Evolutionary conservation across 805 yeast species (phyloP).

Genomic region (Metschnikowia amazonensis): DNA sequence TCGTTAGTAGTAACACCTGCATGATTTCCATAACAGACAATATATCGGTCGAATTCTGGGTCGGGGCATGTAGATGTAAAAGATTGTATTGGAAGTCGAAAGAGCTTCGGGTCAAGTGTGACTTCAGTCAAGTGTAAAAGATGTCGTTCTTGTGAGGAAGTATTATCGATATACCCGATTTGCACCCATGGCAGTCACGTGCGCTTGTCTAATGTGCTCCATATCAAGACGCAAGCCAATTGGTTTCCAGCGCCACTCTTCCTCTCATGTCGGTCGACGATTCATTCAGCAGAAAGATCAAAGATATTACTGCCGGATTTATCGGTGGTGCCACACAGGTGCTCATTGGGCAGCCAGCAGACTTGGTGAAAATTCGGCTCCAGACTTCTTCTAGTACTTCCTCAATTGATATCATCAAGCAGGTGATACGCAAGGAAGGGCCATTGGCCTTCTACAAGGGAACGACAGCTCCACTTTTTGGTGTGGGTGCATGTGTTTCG

Average conservation of each 20-base stretch:
- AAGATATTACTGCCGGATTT: constrained; percentile 44
- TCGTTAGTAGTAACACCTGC: constrained; percentile 2
- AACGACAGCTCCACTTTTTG: constrained; percentile 42
- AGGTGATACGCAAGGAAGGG: constrained; percentile 41
- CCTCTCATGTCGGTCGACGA: constrained; percentile 27
- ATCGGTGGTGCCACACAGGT: constrained; percentile 47
- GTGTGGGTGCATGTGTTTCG: constrained; percentile 57
- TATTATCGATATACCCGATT: not conserved
- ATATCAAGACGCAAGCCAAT: constrained; percentile 1
- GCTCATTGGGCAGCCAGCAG: constrained; percentile 46
- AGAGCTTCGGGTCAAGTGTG: not conserved
- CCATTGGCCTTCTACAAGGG: constrained; percentile 43
- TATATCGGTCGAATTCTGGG: not conserved
- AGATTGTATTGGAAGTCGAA: too few relatives aligned
- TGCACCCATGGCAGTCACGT: constrained; percentile 21
- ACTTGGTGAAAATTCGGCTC: constrained; percentile 40
- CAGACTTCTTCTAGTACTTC: constrained; percentile 35
- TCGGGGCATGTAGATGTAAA: too few relatives aligned
- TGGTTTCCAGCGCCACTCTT: not conserved
- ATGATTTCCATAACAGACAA: not conserved
- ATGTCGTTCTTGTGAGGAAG: not conserved
- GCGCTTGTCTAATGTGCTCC: constrained; percentile 14
- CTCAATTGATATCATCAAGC: constrained; percentile 30
- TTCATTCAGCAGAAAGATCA: constrained; percentile 34
- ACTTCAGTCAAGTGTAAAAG: not conserved